Evolutionary conservation across 768 basidiomycete species (phyloP), one percentile per base, ranked within the genome.

Genomic region (Trametopsis cervina): DNA sequence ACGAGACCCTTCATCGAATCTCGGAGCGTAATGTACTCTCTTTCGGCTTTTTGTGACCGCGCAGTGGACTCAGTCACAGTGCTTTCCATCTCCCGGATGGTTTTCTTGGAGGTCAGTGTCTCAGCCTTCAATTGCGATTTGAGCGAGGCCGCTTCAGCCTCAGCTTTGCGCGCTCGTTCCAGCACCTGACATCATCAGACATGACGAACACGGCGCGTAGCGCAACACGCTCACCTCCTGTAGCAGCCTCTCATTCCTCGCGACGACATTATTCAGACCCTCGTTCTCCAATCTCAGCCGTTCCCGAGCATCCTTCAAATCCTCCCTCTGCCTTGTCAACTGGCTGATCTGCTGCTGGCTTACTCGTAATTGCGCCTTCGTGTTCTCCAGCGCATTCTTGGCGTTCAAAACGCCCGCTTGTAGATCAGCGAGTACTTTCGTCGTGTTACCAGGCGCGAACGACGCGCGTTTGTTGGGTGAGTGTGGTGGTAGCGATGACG

Each of bases 221-320:
- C 2, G 44, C 40, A 49, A 47, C 11, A 18, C 18, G 57, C 70
- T 48, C 53, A 87, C 86, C 72, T 94, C 91, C 66, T 93, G 91
- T 52, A 91, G 65, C 46, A 92, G 57, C 53, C 91, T 73, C 66
- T 94, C 91, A 62, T 93, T 93, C 50, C 91, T 73, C 23, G 88
- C 79, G 20, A 94, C 85, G 15, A 92, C 89, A 53, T 89, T 89
- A 58, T 90, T 90, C 55, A 93, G 63, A 2, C 85, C 85, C 60
- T 93, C 91, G 57, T 90, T 93, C 66, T 94, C 91, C 42, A 89
- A 60, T 48, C 89, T 66, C 53, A 92, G 65, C 41, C 91, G 71
- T 63, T 94, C 91, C 54, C 89, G 73, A 2, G 80, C 84, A 62
- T 93, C 91, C 62, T 91, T 92, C 61, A 92, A 63, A 63, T 94